These are phyloP conservation scores for Hortiboletus rubellus DNA, from an alignment of 1,284 basidiomycete genomes.

Conservation along the genomic window DNA sequence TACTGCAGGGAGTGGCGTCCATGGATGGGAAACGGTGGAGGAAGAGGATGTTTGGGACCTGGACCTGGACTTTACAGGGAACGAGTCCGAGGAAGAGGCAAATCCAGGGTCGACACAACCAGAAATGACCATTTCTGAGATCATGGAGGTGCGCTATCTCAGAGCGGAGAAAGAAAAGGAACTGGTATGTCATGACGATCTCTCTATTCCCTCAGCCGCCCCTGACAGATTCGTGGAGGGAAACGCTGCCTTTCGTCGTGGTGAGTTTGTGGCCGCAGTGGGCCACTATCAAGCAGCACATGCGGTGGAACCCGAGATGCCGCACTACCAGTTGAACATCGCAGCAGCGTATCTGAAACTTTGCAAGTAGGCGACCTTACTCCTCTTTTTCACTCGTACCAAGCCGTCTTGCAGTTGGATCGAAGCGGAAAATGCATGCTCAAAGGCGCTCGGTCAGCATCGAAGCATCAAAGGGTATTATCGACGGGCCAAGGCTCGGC, in stretches of 20 bases:
- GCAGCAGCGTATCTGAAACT: constrained; percentile 69
- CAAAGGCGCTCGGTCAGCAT: constrained; percentile 59
- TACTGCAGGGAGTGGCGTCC: constrained; percentile 52
- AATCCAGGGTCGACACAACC: constrained; percentile 39
- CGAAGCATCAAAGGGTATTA: constrained; percentile 65
- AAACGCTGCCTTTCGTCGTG: constrained; percentile 61
- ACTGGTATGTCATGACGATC: constrained; percentile 41
- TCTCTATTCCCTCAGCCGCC: not conserved
- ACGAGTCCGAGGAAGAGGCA: constrained; percentile 51
- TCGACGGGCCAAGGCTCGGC: constrained; percentile 61
- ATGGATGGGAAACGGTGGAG: constrained; percentile 66
- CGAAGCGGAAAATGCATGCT: constrained; percentile 65
- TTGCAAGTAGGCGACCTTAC: constrained; percentile 48
- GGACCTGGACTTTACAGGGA: constrained; percentile 58
- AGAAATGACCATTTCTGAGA: constrained; percentile 65
- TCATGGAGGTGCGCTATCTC: constrained; percentile 69
- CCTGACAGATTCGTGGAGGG: constrained; percentile 44
- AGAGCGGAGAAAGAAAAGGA: constrained; percentile 69
- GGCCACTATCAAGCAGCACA: constrained; percentile 57
- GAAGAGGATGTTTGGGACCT: constrained; percentile 74
- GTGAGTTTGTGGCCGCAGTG: constrained; percentile 55
- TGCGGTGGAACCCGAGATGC: constrained; percentile 64
- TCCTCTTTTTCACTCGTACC: constrained; percentile 14
- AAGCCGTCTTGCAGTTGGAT: constrained; percentile 52
- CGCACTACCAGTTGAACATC: constrained; percentile 69